Evolutionary conservation across 768 basidiomycete species (phyloP).

Genomic region (Leucocoprinus birnbaumii): DNA sequence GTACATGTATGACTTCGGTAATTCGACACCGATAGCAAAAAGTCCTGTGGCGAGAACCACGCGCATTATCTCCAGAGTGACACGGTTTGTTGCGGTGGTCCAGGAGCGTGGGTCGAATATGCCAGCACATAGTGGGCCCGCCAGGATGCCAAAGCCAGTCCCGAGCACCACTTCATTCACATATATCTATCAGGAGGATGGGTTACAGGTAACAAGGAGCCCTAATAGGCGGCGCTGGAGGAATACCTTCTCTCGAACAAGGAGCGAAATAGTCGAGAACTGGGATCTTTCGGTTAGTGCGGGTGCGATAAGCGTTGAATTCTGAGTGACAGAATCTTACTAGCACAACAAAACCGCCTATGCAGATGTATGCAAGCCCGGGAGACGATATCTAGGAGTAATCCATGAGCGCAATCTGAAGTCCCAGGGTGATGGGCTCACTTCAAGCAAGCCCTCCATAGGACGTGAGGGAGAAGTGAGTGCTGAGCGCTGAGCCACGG

Average conservation of each 20-base stretch:
- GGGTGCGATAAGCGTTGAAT: neutral
- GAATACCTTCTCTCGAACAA: slow-evolving; percentile 76
- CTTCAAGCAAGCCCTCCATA: slow-evolving; percentile 28
- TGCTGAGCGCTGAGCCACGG: no score
- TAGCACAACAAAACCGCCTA: slow-evolving; percentile 51
- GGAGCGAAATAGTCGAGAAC: slow-evolving; percentile 83
- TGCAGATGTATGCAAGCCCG: slow-evolving; percentile 56
- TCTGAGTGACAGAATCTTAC: slow-evolving; percentile 18
- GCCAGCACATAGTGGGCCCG: slow-evolving; percentile 71
- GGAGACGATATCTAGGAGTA: slow-evolving; percentile 44
- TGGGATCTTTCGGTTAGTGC: slow-evolving; percentile 21
- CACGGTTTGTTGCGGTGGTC: slow-evolving; percentile 46
- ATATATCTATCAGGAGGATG: slow-evolving; percentile 75
- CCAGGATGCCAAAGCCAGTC: slow-evolving; percentile 61
- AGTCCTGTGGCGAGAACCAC: slow-evolving; percentile 89
- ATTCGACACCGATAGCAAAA: slow-evolving; percentile 93
- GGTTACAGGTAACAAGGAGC: no score
- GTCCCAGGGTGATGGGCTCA: slow-evolving; percentile 20
- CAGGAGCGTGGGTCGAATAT: slow-evolving; percentile 79
- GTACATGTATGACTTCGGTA: slow-evolving; percentile 82
- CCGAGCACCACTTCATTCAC: slow-evolving; percentile 95
- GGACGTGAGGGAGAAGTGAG: neutral
- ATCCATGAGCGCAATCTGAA: neutral
- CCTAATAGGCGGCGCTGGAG: slow-evolving; percentile 5
- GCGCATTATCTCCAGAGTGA: slow-evolving; percentile 83